Conservation (phyloP, 768 basidiomycete species). For the Agaricus sinodeliciosus region DNA sequence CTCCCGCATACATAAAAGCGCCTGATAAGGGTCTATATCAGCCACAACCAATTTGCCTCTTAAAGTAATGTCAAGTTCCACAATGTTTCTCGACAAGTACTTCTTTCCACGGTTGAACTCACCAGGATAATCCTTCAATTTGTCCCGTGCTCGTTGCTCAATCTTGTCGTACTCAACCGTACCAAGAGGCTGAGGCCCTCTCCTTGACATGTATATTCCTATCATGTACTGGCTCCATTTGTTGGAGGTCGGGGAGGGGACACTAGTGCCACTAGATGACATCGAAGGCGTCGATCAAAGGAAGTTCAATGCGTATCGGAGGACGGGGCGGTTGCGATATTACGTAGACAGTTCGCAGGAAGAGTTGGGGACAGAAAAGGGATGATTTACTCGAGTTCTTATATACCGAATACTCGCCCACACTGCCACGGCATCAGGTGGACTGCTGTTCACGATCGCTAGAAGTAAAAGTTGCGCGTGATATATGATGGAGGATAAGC, state of each 20-base stretch:
- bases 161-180: slow-evolving; percentile 58
- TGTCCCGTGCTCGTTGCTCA: slow-evolving; percentile 60
- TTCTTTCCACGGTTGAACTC: slow-evolving; percentile 12
- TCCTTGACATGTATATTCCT: slow-evolving; percentile 31
- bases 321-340: no score
- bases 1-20: slow-evolving; percentile 69
- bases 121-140: slow-evolving; percentile 52
- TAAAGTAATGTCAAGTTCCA: neutral
- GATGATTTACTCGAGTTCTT: no score
- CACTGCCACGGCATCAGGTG: no score
- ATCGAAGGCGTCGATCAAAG: neutral
- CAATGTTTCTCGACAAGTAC: neutral
- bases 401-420: no score
- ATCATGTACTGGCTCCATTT: slow-evolving; percentile 37
- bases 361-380: no score
- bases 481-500: no score
- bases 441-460: no score
- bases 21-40: slow-evolving; percentile 24
- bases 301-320: no score
- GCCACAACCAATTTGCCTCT: neutral
- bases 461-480: no score
- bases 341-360: no score
- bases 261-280: neutral
- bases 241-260: neutral
- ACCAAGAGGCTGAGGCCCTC: slow-evolving; percentile 41